Percentiles rank a stretch among this genome's conserved stretches.
phyloP scores from a whole-genome alignment of 495 filamentous ascomycete genomes.

The Tuber umbilicatum region DNA sequence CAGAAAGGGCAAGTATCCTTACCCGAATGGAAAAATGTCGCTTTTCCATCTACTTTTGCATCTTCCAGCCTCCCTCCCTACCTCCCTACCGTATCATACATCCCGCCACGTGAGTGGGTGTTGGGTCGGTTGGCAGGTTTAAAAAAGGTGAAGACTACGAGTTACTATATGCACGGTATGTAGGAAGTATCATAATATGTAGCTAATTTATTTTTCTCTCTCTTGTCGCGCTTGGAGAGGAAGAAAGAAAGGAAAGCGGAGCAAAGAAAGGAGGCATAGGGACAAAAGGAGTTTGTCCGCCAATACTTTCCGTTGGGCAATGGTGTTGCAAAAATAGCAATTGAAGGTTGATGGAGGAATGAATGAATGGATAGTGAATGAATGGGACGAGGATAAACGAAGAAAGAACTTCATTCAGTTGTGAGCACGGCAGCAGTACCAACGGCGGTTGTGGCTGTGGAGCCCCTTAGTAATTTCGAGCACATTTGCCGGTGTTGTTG shows the following conservation, averaged over 20 bases:
- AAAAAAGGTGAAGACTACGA: not conserved
- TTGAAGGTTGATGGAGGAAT: not conserved
- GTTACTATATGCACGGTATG: not conserved
- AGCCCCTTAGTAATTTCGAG: not conserved
- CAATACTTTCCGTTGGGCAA: not conserved
- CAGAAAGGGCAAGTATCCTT: not conserved
- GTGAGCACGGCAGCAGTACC: not conserved
- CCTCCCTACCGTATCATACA: not conserved
- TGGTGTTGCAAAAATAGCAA: not conserved
- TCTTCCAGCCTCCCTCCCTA: not conserved
- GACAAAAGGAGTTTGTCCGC: not conserved
- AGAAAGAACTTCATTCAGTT: not conserved
- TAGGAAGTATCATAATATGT: not conserved
- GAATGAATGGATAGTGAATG: not conserved
- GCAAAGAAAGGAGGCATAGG: not conserved
- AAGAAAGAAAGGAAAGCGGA: not conserved
- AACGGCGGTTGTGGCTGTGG: not conserved
- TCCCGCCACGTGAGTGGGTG: not conserved
- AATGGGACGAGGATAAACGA: not conserved
- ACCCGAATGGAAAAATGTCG: slow-evolving; percentile 4
- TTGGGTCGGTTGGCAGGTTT: not conserved
- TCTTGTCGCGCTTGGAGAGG: not conserved
- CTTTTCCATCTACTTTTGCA: slow-evolving; percentile 1
- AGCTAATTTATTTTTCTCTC: not conserved
- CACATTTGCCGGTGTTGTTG: not conserved